Percentiles rank a stretch among this genome's conserved stretches.
Conservation (phyloP, 768 basidiomycete species). For the Saitozyma podzolica region DNA sequence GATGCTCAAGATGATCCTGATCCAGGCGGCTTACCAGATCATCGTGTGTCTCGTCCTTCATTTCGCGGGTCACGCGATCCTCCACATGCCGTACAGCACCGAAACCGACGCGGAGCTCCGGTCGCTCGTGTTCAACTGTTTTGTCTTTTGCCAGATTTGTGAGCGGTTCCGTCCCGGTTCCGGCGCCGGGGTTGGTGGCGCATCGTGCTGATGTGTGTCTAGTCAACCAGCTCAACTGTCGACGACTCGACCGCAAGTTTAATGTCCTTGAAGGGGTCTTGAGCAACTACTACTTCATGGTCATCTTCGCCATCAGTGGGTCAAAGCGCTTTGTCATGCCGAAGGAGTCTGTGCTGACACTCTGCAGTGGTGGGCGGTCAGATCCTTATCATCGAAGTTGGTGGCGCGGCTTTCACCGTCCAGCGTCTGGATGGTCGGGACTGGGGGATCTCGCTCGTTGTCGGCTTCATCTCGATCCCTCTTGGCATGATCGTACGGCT, state of each 20-base stretch:
- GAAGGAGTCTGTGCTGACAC: neutral
- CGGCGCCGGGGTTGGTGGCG: neutral
- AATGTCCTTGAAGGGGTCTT: constrained; percentile 85
- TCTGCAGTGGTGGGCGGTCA: constrained; percentile 78
- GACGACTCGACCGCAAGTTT: constrained; percentile 77
- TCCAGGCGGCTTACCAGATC: constrained; percentile 86
- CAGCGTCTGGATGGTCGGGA: constrained; percentile 73
- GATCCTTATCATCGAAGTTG: constrained; percentile 83
- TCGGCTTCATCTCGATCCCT: constrained; percentile 84
- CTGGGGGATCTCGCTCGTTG: constrained; percentile 89
- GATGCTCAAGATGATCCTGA: constrained; percentile 95
- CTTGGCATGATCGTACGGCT: constrained; percentile 77
- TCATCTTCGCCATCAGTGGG: constrained; percentile 79
- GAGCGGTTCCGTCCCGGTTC: constrained; percentile 13
- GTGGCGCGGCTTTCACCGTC: constrained; percentile 88
- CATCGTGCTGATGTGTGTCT: neutral
- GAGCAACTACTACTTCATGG: constrained; percentile 79
- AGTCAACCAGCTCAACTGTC: constrained; percentile 86
- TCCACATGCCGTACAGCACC: constrained; percentile 55
- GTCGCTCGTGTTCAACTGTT: constrained; percentile 95
- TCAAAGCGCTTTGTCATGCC: constrained; percentile 13
- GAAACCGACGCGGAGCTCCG: constrained; percentile 58
- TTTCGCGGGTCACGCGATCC: constrained; percentile 73
- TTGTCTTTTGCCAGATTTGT: constrained; percentile 93
- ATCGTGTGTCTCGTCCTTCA: constrained; percentile 82